A percentile compares a stretch with the other conserved stretches of the same genome.
Conservation (phyloP, 1,284 basidiomycete species). For the Laetiporus sulphureus region DNA sequence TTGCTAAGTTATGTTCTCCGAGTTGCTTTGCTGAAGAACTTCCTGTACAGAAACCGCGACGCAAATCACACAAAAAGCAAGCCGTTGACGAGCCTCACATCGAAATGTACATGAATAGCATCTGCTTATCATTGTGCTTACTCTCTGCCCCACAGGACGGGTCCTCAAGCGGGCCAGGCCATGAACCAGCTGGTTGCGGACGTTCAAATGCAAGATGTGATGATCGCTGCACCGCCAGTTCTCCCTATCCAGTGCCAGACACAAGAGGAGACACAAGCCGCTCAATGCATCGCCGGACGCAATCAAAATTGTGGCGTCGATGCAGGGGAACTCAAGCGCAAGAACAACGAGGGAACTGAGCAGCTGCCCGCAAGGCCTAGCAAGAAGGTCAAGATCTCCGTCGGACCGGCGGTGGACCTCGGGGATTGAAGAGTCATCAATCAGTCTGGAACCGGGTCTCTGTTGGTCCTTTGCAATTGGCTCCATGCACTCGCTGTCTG, state of each 20-base stretch:
- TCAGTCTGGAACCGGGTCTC: no score
- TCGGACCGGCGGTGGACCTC: slow-evolving; percentile 32
- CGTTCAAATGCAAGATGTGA: neutral
- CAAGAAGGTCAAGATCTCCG: slow-evolving; percentile 36
- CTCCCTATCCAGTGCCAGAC: slow-evolving; percentile 33
- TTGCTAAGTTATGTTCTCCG: neutral
- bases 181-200: neutral
- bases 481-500: no score
- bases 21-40: slow-evolving; percentile 3
- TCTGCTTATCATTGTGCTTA: slow-evolving; percentile 9
- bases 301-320: neutral
- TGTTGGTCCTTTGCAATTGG: no score
- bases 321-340: slow-evolving; percentile 21
- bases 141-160: neutral
- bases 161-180: neutral
- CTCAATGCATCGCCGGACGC: no score
- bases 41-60: slow-evolving; percentile 24
- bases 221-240: neutral
- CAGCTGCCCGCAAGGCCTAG: slow-evolving; percentile 11
- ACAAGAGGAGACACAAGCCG: slow-evolving; percentile 47
- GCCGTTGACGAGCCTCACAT: slow-evolving; percentile 7
- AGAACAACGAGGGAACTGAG: slow-evolving; percentile 15
- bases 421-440: slow-evolving; percentile 34
- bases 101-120: slow-evolving; percentile 17
- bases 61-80: slow-evolving; percentile 16